Evolutionary conservation across 2,329 filamentous ascomycete genomes (phyloP), one percentile per base, ranked within the genome.

Genomic region (Apiospora kogelbergensis): DNA sequence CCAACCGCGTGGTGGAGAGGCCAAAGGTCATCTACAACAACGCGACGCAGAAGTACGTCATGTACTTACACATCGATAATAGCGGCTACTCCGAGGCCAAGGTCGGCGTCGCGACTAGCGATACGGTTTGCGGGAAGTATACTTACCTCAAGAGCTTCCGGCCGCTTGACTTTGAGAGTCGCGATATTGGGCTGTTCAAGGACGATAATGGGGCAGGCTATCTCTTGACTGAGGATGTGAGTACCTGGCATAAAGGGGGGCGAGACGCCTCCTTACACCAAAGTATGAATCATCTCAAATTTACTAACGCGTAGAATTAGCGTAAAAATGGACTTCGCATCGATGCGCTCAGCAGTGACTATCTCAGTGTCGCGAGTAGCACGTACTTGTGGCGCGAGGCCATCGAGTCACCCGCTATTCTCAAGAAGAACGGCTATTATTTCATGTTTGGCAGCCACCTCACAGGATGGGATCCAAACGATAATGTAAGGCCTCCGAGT

Each of bases 21-120:
- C 90, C 90, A 2, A 92, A 92, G 78, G 85, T 92, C 4, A 85
- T 92, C 6, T 91, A 88, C 80, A 92, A 92, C 72, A 86, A 88
- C 17, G 79, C 80, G n/a, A 91, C 89, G 0, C 73, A 77, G 6
- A 88, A 89, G 71, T 93, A 90, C 77, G 89, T 92, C n/a, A 80
- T 92, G 77, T 92, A 88, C 82, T 83, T 92, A 82, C 90, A 92
- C 74, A 90, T 91, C 65, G 90, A 93, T 74, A 84, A 81, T 68
- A 81, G 81, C 40, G 84, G 83, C 74, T 92, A 92, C 72, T 83
- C 82, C 1, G 89, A 91, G 44, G 90, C 90, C 0, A 88, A 86
- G 68, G 88, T 89, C 1, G 90, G 89, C 0, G 88, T 92, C 6
- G 90, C 90, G 0, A 89, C 85, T 0, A 84, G 86, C 0, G 81